Evolutionary conservation across 345 rosid species (phyloP), one percentile per base, ranked within the genome.

Genomic region (Eutrema yunnanense): DNA sequence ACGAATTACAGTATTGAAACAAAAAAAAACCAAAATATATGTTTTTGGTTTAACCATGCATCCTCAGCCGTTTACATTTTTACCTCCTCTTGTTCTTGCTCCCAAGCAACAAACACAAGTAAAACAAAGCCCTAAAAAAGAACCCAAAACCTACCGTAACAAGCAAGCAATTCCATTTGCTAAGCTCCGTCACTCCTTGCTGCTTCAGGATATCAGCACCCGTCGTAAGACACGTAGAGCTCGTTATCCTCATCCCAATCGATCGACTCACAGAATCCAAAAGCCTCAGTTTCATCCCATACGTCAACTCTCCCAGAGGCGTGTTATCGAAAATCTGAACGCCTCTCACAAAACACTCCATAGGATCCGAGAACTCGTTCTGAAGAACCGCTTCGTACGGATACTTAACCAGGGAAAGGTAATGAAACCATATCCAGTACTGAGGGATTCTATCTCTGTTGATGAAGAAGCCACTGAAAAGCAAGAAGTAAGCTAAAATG

Each of bases 391-490:
- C 84, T 69, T 90, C 92, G 42, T 79, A 90, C 0, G 98, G 96
- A 36, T 88, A 93, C 66, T 93, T 90, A 48, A 90, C 90, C 4
- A 93, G 84, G 10, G 98, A 90, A 3, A 90, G 67, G 81, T 87
- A 93, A 78, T 93, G 96, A 66, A 90, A 87, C 97, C 97, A 90
- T 8, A 86, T 38, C 97, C 97, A 90, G 58, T 86, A 90, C 1
- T 38, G 4, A 3, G 94, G 96, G 47, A 93, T 85, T 14, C 97
- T 73, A 47, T 88, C 83, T 3, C 88, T 73, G 33, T 87, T 81
- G 32, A 94, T 84, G 90, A 91, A 91, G 87, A 94, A 91, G 12
- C 98, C 98, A 29, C 97, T 87, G 80, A 94, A 89, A 9, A 94
- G 87, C 9, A 93, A 79, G 78, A 87, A 90, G 82, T 90, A 94